Conservation (phyloP, 2,329 filamentous ascomycete species). For the Paraphoma chrysanthemicola region DNA sequence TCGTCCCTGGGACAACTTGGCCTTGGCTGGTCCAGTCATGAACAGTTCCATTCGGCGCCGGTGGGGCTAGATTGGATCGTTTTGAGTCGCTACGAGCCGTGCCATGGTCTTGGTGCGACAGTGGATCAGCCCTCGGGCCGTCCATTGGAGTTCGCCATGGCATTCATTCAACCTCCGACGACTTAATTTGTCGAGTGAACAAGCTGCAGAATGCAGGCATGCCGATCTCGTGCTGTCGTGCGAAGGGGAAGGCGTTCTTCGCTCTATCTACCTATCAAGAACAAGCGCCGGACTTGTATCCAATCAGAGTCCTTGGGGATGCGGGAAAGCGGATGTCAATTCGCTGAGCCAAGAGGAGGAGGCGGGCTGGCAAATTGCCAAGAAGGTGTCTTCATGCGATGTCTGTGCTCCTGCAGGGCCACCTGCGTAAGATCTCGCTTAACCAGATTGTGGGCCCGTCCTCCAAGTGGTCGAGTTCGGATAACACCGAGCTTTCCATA, state of each 20-base stretch:
- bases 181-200: no score
- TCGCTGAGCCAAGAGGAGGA: not conserved
- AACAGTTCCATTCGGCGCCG: not conserved
- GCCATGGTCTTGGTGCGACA: not conserved
- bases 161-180: not conserved
- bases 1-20: not conserved
- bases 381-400: not conserved
- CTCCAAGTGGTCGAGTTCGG: not conserved
- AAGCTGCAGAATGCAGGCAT: no score
- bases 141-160: not conserved
- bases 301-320: not conserved
- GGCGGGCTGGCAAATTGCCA: not conserved
- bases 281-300: no score
- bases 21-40: not conserved
- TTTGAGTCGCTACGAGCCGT: not conserved
- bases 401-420: not conserved
- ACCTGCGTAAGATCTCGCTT: not conserved
- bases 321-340: not conserved
- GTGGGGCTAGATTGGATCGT: not conserved
- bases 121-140: not conserved
- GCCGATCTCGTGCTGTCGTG: no score
- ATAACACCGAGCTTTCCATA: not conserved
- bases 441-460: not conserved
- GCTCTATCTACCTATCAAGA: no score
- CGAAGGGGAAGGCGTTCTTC: no score